Conservation (phyloP, 2,329 filamentous ascomycete genomes). For the Purpureocillium lavendulum region DNA sequence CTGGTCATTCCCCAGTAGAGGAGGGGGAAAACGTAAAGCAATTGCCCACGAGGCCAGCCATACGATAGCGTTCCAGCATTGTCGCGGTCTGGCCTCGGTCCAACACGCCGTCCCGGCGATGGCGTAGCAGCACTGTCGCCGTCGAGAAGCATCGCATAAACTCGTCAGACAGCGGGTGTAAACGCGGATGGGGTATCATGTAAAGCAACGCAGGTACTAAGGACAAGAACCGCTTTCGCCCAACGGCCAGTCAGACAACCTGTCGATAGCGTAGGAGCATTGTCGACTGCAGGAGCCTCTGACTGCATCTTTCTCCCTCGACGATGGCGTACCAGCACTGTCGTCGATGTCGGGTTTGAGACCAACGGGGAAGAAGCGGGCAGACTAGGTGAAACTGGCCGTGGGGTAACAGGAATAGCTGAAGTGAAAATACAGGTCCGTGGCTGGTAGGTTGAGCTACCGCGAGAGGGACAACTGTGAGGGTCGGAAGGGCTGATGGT, state of each 20-base stretch:
- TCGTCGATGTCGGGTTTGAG: conserved; percentile 16
- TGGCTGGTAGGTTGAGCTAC: conserved; percentile 29
- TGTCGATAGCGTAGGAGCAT: conserved; percentile 4
- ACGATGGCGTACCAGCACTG: conserved; percentile 47
- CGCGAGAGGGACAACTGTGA: conserved; percentile 9
- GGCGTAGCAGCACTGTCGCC: conserved; percentile 48
- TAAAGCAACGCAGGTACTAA: conserved; percentile 16
- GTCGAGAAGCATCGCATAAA: conserved; percentile 30
- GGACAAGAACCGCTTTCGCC: conserved; percentile 2
- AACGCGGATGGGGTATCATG: conserved; percentile 38
- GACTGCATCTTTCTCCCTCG: background rate
- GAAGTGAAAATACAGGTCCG: background rate
- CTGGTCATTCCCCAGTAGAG: no score
- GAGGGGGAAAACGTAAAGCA: conserved; percentile 9
- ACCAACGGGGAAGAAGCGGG: conserved; percentile 1
- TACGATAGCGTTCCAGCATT: conserved; percentile 48
- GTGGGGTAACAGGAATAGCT: conserved; percentile 2
- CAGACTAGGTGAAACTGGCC: conserved; percentile 6
- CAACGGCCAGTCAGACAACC: conserved; percentile 1
- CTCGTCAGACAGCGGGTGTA: conserved; percentile 36
- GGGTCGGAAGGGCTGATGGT: conserved; percentile 12
- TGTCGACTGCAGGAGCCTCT: background rate
- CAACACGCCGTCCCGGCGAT: conserved; percentile 46
- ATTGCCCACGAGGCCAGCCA: conserved; percentile 38
- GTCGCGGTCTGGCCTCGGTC: conserved; percentile 38